Base-by-base conservation (phyloP, 768 basidiomycete genomes). In the Ramaria sp. region DNA sequence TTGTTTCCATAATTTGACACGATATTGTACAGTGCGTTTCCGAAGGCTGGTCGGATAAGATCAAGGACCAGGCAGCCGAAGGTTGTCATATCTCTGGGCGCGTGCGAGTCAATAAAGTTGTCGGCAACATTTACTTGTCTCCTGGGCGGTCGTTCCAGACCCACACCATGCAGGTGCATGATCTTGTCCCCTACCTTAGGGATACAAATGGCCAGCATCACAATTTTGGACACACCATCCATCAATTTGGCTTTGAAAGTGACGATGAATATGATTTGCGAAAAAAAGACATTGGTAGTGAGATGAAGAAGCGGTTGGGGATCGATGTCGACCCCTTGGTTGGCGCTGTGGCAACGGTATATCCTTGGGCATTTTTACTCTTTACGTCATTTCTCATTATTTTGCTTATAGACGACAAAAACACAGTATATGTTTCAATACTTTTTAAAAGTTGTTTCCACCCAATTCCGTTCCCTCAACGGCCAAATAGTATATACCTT, bases 391-490 rank as follows among this genome's bases (percentile, higher is more conserved):
- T 56, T 36, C 42, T 60, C 18, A 63, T 44, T 20, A 2, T 28
- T 28, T 30, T 18, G 13, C 20, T 22, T 25, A 1, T 56, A 88
- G 85, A 92, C 91, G 0, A 71, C 68, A 60, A 86, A 87, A 64
- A 69, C 83, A 24, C 79, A 91, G 60, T 95, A 90, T 67, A 93
- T 96, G 91, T 96, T 92, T 78, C 92, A 98, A 65, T 95, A 98
- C 70, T 98, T 97, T 81, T 76, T 99, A 63, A 99, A 99, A 69
- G 95, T 99, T 43, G 96, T 99, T 38, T 91, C 92, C 6, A 99
- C 95, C 1, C 85, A 87, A 64, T 97, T 96, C 72, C 78, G 81
- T 58, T 87, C 83, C n/a, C 72, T 95, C 25, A 79, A 85, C 57
- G 86, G 82, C 28, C 77, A 84, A 61, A 65, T 70, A 9, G 86